phyloP scores from a whole-genome alignment of 768 basidiomycete species.

The Boletus reticulatus region DNA sequence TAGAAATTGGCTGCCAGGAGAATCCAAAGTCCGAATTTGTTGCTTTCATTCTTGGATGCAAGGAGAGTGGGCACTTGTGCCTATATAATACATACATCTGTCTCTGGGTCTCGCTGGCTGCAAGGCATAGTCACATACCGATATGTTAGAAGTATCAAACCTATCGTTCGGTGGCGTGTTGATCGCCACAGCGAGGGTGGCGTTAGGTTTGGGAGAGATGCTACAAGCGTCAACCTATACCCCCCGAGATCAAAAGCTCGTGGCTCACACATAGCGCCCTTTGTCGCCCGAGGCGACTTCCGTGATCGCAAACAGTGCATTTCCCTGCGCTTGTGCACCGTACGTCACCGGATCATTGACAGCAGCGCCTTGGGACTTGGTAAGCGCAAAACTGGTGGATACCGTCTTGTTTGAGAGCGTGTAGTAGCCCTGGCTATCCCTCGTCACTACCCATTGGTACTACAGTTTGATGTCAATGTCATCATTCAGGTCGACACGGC shows the following conservation, averaged over 20 bases:
- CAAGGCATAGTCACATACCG: background rate
- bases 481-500: background rate
- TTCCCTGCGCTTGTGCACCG: background rate
- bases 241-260: background rate
- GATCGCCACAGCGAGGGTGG: constrained; percentile 4
- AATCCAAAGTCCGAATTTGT: constrained; percentile 4
- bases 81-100: background rate
- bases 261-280: constrained; percentile 4
- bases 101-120: background rate
- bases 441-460: constrained; percentile 12
- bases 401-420: constrained; percentile 2
- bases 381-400: background rate
- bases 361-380: background rate
- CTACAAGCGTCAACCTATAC: background rate
- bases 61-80: background rate
- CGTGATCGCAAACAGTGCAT: background rate
- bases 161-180: background rate
- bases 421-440: background rate
- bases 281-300: constrained; percentile 1
- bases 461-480: background rate
- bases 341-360: constrained; percentile 1
- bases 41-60: background rate
- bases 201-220: constrained; percentile 4
- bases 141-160: too few relatives aligned
- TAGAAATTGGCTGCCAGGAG: background rate